Conservation (phyloP, 805 yeast genomes). For the Yamadazyma nakazawae region DNA sequence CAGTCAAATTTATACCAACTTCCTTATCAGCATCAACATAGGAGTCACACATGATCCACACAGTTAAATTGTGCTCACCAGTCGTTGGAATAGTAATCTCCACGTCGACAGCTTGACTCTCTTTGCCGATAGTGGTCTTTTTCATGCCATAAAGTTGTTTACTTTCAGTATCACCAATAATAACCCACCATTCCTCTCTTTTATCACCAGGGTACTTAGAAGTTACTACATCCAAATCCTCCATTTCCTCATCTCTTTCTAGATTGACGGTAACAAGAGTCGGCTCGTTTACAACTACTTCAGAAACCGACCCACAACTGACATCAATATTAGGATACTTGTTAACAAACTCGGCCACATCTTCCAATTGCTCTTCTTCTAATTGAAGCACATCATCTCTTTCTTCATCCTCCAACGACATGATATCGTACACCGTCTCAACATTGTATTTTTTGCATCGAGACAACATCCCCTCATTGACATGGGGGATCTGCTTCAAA, state of each 20-base stretch:
- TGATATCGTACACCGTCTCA: slow-evolving; percentile 75
- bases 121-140: slow-evolving; percentile 53
- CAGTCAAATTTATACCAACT: slow-evolving; percentile 50
- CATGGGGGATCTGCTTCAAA: slow-evolving; percentile 76
- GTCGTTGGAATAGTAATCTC: slow-evolving; percentile 54
- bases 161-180: slow-evolving; percentile 63
- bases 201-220: slow-evolving; percentile 59
- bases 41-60: slow-evolving; percentile 90
- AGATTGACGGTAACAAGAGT: slow-evolving; percentile 47
- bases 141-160: slow-evolving; percentile 71
- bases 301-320: slow-evolving; percentile 43
- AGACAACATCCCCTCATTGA: slow-evolving; percentile 47
- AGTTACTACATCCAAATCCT: slow-evolving; percentile 56
- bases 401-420: slow-evolving; percentile 74
- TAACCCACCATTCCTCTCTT: slow-evolving; percentile 82
- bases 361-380: slow-evolving; percentile 47
- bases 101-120: slow-evolving; percentile 50
- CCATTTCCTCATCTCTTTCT: slow-evolving; percentile 74
- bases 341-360: slow-evolving; percentile 86
- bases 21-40: slow-evolving; percentile 94
- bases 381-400: slow-evolving; percentile 60
- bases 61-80: slow-evolving; percentile 60
- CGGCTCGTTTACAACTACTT: slow-evolving; percentile 47
- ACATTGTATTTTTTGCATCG: slow-evolving; percentile 56
- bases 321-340: slow-evolving; percentile 83